Percentiles rank a stretch among this genome's conserved stretches.
These are phyloP conservation scores for Balakata baccata DNA, from an alignment of 345 rosid species.

Conservation along the genomic window DNA sequence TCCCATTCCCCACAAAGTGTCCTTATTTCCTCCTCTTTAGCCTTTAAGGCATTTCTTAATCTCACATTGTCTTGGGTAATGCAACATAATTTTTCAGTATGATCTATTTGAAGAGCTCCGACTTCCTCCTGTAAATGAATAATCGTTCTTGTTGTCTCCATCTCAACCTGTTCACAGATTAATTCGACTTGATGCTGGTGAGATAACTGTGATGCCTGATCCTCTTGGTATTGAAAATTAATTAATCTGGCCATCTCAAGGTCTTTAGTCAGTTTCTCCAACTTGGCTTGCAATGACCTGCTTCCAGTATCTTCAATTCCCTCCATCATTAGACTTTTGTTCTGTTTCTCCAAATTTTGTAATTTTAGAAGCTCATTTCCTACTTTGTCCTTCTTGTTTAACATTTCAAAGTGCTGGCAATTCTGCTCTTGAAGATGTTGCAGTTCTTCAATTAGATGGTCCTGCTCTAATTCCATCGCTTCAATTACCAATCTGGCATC, in stretches of 20 bases:
- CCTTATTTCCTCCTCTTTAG: slow-evolving; percentile 57
- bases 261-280: slow-evolving; percentile 50
- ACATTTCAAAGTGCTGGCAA: slow-evolving; percentile 34
- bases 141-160: slow-evolving; percentile 73
- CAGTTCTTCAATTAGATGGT: slow-evolving; percentile 38
- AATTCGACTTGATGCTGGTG: slow-evolving; percentile 55
- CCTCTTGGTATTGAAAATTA: slow-evolving; percentile 54
- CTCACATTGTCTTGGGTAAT: slow-evolving; percentile 50
- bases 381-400: slow-evolving; percentile 33
- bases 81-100: slow-evolving; percentile 45
- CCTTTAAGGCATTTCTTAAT: slow-evolving; percentile 46
- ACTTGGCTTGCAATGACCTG: slow-evolving; percentile 46
- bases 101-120: slow-evolving; percentile 57
- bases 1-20: slow-evolving; percentile 67
- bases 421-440: slow-evolving; percentile 48
- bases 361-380: slow-evolving; percentile 26
- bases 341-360: slow-evolving; percentile 23
- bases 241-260: slow-evolving; percentile 55
- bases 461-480: slow-evolving; percentile 42
- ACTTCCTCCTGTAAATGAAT: slow-evolving; percentile 80
- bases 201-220: slow-evolving; percentile 52
- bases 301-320: slow-evolving; percentile 29
- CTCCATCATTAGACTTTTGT: slow-evolving; percentile 21
- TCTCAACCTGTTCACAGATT: slow-evolving; percentile 76
- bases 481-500: slow-evolving; percentile 38